Conservation (phyloP, 257 asterid genomes). For the Marsdenia floribunda region DNA sequence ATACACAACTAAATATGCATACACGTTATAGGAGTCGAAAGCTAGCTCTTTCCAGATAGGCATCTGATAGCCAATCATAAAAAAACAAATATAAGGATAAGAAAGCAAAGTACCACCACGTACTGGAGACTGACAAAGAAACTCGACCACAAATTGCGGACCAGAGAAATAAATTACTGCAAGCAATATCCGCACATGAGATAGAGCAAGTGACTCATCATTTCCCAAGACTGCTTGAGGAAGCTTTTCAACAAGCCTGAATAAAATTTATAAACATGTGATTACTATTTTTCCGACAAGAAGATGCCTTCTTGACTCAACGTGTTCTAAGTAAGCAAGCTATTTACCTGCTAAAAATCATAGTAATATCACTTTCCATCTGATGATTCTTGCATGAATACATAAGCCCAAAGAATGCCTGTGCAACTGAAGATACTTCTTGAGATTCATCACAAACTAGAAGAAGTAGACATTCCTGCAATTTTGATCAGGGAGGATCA, state of each 20-base stretch:
- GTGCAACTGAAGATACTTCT: slow-evolving; percentile 73
- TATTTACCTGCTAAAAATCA: slow-evolving; percentile 61
- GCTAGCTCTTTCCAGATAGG: background rate
- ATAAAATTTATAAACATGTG: slow-evolving; percentile 6
- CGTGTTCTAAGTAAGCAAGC: slow-evolving; percentile 9
- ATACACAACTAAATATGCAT: background rate
- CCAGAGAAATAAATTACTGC: slow-evolving; percentile 74
- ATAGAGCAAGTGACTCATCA: slow-evolving; percentile 65
- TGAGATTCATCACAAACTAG: slow-evolving; percentile 77
- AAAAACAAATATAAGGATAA: slow-evolving; percentile 12
- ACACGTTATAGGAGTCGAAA: background rate
- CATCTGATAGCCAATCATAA: slow-evolving; percentile 9
- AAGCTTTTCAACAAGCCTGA: slow-evolving; percentile 88
- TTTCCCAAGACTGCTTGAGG: slow-evolving; percentile 73
- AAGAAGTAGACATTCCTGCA: slow-evolving; percentile 73
- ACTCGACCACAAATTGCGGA: slow-evolving; percentile 64
- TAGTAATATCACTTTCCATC: slow-evolving; percentile 45
- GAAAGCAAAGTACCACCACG: slow-evolving; percentile 23
- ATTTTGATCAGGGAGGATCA: slow-evolving; percentile 16
- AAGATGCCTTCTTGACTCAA: slow-evolving; percentile 16
- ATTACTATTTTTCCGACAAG: background rate
- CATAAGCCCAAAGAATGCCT: slow-evolving; percentile 40
- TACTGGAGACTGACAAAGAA: slow-evolving; percentile 80
- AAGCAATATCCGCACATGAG: slow-evolving; percentile 77
- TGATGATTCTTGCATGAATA: slow-evolving; percentile 40